phyloP scores from a whole-genome alignment of 2,329 filamentous ascomycete genomes.

The Aspergillus glaucus region DNA sequence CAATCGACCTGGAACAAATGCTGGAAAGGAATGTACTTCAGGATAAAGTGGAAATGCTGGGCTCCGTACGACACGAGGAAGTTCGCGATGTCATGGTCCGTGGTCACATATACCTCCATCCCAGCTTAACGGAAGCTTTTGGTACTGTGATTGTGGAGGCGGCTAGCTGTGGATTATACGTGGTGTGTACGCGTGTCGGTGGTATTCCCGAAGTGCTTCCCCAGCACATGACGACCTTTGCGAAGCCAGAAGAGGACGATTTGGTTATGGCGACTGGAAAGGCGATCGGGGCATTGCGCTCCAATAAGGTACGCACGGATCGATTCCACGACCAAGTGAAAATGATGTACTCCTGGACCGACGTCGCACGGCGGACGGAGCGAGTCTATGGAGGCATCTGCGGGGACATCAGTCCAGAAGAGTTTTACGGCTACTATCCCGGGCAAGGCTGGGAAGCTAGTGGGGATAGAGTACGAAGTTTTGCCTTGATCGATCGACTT shows the following conservation, averaged over 20 bases:
- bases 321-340: slow-evolving; percentile 95
- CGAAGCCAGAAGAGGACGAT: slow-evolving; percentile 93
- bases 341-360: slow-evolving; percentile 98
- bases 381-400: slow-evolving; percentile 91
- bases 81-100: slow-evolving; percentile 96
- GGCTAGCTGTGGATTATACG: slow-evolving; percentile 89
- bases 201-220: slow-evolving; percentile 96
- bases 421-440: slow-evolving; percentile 79
- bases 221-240: slow-evolving; percentile 94
- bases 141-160: slow-evolving; percentile 97
- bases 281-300: slow-evolving; percentile 79
- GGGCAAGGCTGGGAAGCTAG: slow-evolving; percentile 64
- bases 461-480: slow-evolving; percentile 69
- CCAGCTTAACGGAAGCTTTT: slow-evolving; percentile 91
- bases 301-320: slow-evolving; percentile 82
- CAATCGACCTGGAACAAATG: slow-evolving; percentile 97
- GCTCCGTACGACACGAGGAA: slow-evolving; percentile 88
- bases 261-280: slow-evolving; percentile 81
- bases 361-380: slow-evolving; percentile 89
- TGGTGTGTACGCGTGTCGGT: slow-evolving; percentile 93
- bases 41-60: slow-evolving; percentile 86
- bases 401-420: slow-evolving; percentile 74
- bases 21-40: slow-evolving; percentile 91
- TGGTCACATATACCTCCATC: slow-evolving; percentile 93
- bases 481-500: slow-evolving; percentile 85